phyloP scores from a whole-genome alignment of 1,284 basidiomycete species.

The Leccinum pseudoinsigne region DNA sequence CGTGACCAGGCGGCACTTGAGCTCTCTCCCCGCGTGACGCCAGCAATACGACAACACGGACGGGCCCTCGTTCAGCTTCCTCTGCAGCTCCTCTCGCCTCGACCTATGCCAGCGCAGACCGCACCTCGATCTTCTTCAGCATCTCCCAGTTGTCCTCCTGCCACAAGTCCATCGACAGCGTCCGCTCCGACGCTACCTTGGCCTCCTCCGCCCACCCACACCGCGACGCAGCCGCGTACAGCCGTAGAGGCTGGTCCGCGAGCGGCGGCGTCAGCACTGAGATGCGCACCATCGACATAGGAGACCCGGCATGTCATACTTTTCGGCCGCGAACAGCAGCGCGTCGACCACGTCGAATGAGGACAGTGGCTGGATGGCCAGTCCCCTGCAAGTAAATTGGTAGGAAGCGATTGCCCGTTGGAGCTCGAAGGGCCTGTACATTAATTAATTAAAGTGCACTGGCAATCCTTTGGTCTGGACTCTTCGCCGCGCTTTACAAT shows the following conservation, averaged over 20 bases:
- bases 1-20: constrained; percentile 52
- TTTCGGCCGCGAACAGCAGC: no score
- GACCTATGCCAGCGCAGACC: constrained; percentile 51
- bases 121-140: constrained; percentile 48
- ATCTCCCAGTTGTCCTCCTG: constrained; percentile 42
- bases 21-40: constrained; percentile 58
- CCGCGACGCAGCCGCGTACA: constrained; percentile 56
- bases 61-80: constrained; percentile 52
- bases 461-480: constrained; percentile 58
- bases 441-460: no score
- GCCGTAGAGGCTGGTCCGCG: constrained; percentile 49
- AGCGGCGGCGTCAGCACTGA: constrained; percentile 49
- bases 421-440: no score
- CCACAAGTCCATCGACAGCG: constrained; percentile 49
- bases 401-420: no score
- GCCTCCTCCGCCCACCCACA: constrained; percentile 59
- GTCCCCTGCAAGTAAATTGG: no score
- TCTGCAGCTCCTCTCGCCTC: constrained; percentile 47
- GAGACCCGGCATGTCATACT: constrained; percentile 14
- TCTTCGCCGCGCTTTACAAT: constrained; percentile 86
- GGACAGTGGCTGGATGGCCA: no score
- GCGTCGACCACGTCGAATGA: no score
- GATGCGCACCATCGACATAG: constrained; percentile 55
- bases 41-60: constrained; percentile 45
- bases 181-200: constrained; percentile 44